Evolutionary conservation across 768 basidiomycete genomes (phyloP), one percentile per base, ranked within the genome.

Genomic region (Phylloporus scabripes): DNA sequence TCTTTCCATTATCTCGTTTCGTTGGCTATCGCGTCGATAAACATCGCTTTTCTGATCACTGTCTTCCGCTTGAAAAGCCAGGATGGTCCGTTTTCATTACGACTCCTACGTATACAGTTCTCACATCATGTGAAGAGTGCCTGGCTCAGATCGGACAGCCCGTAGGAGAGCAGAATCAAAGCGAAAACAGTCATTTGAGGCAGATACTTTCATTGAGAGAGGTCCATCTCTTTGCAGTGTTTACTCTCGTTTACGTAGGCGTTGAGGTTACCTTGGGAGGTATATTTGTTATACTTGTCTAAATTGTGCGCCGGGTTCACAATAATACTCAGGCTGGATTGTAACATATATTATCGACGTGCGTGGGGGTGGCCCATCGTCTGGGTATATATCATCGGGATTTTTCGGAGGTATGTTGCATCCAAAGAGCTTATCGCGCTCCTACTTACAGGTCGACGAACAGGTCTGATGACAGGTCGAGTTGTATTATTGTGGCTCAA

Each of bases 1-100:
- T 86, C 82, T 1, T 84, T 86, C 62, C 85, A 92, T 62, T 93
- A 82, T 59, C 72, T 92, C 8, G 70, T 70, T 1, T 88, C 87
- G 0, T 66, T 92, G 0, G 83, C 80, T 1, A 54, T 93, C n/a
- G 80, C 86, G 0, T 47, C 80, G 14, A 53, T 70, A 36, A 90
- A 87, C 54, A 71, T 75, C 1, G 33, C 75, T 11, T 45, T 81
- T 4, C 65, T 92, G 5, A 54, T 75, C 2, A 48, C 57, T 2
- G 78, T 87, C 4, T 92, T 93, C 67, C 74, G 79, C n/a, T 66
- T 85, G 43, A 82, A 80, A 60, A 74, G 65, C 0, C 86, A 89
- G 60, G 82, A 90, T 58, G 82, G 89, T 83, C 42, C 15, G 68
- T 55, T 17, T 5, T 17, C 44, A 15, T 53, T n/a, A 9, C 46